phyloP scores from a whole-genome alignment of 257 asterid species.

The Solanum sejunctum region DNA sequence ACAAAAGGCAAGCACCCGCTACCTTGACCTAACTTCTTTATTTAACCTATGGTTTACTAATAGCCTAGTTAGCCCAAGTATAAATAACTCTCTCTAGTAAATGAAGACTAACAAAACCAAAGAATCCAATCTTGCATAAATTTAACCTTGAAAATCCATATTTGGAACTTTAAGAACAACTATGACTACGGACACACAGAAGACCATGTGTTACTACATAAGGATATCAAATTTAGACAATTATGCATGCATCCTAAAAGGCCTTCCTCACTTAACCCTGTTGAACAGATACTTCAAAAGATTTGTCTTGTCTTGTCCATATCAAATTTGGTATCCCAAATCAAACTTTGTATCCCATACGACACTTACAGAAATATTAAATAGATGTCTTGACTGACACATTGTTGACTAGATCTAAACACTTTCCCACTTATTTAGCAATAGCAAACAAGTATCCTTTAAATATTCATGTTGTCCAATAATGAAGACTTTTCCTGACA shows the following conservation, averaged over 20 bases:
- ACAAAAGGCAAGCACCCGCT: not conserved
- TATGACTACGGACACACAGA: not conserved
- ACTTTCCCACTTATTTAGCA: not conserved
- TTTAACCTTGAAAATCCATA: not conserved
- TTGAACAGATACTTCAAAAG: not conserved
- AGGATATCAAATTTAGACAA: not conserved
- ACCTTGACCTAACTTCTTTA: not conserved
- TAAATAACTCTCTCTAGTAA: not conserved
- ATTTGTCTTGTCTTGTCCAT: not conserved
- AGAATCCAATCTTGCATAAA: not conserved
- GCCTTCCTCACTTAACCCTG: not conserved
- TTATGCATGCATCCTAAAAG: not conserved
- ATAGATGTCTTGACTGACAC: not conserved
- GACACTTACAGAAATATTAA: not conserved
- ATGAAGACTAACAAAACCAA: not conserved
- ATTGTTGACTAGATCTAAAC: not conserved
- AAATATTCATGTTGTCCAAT: not conserved
- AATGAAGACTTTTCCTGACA: not conserved
- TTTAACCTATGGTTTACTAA: not conserved
- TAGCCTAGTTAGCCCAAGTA: not conserved
- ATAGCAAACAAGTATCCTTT: not conserved
- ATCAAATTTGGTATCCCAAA: not conserved
- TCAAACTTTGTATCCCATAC: not conserved
- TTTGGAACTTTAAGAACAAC: not conserved
- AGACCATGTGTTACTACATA: not conserved